These are phyloP conservation scores for Aethionema arabicum DNA, from an alignment of 345 rosid genomes.

Conservation along the genomic window DNA sequence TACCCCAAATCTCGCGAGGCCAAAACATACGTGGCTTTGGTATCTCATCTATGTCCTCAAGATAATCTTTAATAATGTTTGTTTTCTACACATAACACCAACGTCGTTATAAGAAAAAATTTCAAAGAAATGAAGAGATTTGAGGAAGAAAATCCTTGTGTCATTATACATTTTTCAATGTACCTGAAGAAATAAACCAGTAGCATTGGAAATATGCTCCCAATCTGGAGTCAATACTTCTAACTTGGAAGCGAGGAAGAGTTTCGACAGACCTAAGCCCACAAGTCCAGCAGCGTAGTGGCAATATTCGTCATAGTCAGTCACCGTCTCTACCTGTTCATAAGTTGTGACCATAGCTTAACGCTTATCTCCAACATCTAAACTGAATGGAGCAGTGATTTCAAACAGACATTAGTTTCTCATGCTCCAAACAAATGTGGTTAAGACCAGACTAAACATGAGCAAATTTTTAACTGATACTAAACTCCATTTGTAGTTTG, in stretches of 20 bases:
- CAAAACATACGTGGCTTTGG: constrained; percentile 96
- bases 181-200: constrained; percentile 93
- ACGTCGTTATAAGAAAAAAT: neutral
- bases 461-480: too few relatives aligned
- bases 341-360: too few relatives aligned
- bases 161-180: neutral
- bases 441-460: too few relatives aligned
- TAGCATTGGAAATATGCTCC: constrained; percentile 59
- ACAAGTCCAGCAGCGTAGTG: constrained; percentile 92
- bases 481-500: too few relatives aligned
- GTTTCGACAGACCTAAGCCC: constrained; percentile 85
- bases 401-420: too few relatives aligned
- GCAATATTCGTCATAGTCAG: constrained; percentile 92
- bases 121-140: too few relatives aligned
- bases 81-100: constrained; percentile 54
- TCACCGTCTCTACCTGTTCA: constrained; percentile 74
- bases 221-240: constrained; percentile 66
- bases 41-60: constrained; percentile 90
- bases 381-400: too few relatives aligned
- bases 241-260: constrained; percentile 62
- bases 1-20: constrained; percentile 92
- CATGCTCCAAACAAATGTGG: too few relatives aligned
- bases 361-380: too few relatives aligned
- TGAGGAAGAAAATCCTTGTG: neutral
- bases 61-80: constrained; percentile 82